Conservation (phyloP, 1,284 basidiomycete species). For the Moesziomyces antarcticus region DNA sequence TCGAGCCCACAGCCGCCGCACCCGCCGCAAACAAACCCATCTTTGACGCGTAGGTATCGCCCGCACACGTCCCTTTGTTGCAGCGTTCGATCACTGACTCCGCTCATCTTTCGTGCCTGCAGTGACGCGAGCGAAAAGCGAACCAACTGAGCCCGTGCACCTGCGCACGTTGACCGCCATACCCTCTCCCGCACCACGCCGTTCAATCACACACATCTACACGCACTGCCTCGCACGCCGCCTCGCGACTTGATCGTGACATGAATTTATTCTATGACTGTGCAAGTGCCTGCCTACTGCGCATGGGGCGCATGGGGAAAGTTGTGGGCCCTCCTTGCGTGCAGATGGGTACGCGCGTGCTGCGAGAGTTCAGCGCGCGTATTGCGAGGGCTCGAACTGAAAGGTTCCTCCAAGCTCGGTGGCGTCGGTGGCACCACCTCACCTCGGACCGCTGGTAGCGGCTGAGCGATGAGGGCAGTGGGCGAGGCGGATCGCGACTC, state of each 20-base stretch:
- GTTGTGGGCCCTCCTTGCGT: slow-evolving; percentile 7
- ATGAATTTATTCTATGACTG: too few relatives aligned
- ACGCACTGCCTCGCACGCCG: too few relatives aligned
- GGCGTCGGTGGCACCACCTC: slow-evolving; percentile 4
- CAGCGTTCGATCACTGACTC: neutral
- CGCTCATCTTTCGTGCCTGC: neutral
- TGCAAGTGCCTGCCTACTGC: neutral
- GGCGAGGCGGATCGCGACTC: slow-evolving; percentile 29
- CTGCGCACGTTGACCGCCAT: too few relatives aligned
- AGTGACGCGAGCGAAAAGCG: slow-evolving; percentile 3
- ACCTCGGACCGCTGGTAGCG: neutral
- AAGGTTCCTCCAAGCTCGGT: slow-evolving; percentile 32
- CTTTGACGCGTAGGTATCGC: slow-evolving; percentile 40
- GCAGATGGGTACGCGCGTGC: slow-evolving; percentile 25
- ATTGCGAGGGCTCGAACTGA: slow-evolving; percentile 38
- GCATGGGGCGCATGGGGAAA: neutral
- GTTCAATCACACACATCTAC: too few relatives aligned
- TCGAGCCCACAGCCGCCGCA: neutral
- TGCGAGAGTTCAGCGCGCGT: slow-evolving; percentile 18
- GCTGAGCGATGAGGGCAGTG: slow-evolving; percentile 30
- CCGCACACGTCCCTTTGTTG: too few relatives aligned
- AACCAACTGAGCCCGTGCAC: too few relatives aligned
- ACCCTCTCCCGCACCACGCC: too few relatives aligned
- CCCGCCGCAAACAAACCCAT: slow-evolving; percentile 25
- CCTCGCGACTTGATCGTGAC: too few relatives aligned